These are phyloP conservation scores for Backusella sp. DNA, from an alignment of 192 early-diverging fungal species.

Conservation along the genomic window DNA sequence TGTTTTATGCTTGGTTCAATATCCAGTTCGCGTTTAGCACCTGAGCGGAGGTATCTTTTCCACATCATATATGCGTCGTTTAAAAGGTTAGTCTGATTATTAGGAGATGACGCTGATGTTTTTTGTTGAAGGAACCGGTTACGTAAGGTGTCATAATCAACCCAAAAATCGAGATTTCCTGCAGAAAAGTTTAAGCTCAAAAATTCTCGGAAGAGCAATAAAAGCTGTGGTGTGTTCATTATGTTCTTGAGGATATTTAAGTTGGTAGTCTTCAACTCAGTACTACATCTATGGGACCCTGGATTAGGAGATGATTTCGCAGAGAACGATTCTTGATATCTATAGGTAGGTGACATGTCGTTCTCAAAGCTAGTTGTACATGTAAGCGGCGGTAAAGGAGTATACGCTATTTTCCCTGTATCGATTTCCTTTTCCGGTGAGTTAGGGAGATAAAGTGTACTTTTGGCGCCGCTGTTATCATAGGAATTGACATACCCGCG, in stretches of 20 bases:
- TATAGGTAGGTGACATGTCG: not conserved
- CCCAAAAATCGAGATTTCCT: slow-evolving; percentile 72
- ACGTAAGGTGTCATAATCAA: slow-evolving; percentile 46
- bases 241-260: slow-evolving; percentile 56
- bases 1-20: slow-evolving; percentile 46
- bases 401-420: not conserved
- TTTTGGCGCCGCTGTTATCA: not conserved
- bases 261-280: slow-evolving; percentile 45
- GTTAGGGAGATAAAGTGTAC: not conserved
- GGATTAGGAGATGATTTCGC: not conserved
- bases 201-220: slow-evolving; percentile 60
- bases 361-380: not conserved
- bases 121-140: slow-evolving; percentile 39
- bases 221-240: slow-evolving; percentile 47
- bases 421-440: not conserved
- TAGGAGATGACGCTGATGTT: slow-evolving; percentile 27
- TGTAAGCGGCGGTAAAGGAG: not conserved
- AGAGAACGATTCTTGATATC: not conserved
- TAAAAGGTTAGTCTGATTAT: slow-evolving; percentile 38
- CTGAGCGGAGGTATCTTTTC: slow-evolving; percentile 43
- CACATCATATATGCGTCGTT: slow-evolving; percentile 50
- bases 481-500: too few species aligned
- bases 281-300: not conserved
- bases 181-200: slow-evolving; percentile 65
- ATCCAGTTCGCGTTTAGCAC: slow-evolving; percentile 47